Percentiles rank a stretch among this genome's conserved stretches.
These are phyloP conservation scores for Eremothecium cymbalariae DNA, from an alignment of 1,139 yeast species.

Conservation along the genomic window DNA sequence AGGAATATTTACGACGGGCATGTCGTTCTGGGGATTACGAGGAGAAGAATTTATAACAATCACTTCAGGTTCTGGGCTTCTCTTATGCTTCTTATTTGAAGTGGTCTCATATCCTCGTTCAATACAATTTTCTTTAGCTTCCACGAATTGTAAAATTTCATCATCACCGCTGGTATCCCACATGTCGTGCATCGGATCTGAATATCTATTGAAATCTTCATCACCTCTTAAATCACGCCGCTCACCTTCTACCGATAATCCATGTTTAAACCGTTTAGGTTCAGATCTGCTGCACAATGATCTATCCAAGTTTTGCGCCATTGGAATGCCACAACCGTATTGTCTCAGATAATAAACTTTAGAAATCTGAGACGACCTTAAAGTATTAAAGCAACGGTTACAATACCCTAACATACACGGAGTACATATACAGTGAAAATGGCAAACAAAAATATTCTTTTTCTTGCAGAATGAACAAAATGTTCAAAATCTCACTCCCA, in stretches of 20 bases:
- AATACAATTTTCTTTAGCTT: constrained; percentile 12
- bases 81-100: not conserved
- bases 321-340: too few relatives aligned
- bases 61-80: not conserved
- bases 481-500: too few relatives aligned
- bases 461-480: too few relatives aligned
- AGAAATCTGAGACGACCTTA: too few relatives aligned
- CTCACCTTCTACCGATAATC: not conserved
- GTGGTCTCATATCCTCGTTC: constrained; percentile 14
- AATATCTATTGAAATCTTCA: too few relatives aligned
- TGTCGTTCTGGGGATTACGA: not conserved
- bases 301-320: too few relatives aligned
- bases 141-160: constrained; percentile 7
- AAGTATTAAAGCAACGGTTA: too few relatives aligned
- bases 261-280: constrained; percentile 1
- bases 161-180: constrained; percentile 11
- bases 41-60: not conserved
- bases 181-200: constrained; percentile 5
- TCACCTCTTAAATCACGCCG: constrained; percentile 1
- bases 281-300: not conserved
- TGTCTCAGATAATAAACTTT: too few relatives aligned
- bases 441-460: too few relatives aligned
- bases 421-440: too few relatives aligned
- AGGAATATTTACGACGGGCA: too few relatives aligned
- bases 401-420: too few relatives aligned